Base-by-base conservation (phyloP, 805 yeast species). In the Candida tallmaniae region DNA sequence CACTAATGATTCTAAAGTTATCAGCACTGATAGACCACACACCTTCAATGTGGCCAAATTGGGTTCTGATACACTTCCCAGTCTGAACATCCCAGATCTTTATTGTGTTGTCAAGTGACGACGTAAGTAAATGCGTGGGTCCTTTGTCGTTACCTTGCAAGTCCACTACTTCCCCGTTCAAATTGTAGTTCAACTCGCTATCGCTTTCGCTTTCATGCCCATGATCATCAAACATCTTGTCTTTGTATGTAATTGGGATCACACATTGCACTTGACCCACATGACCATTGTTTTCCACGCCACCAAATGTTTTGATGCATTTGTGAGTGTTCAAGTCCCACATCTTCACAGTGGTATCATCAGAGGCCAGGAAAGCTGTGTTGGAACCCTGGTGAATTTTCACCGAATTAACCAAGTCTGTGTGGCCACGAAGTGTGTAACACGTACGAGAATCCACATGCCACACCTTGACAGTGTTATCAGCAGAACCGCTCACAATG, bases 1-100 rank as follows among this genome's bases (percentile, higher is more conserved):
- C 97, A 49, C 93, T 80, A 8, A 90, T 84, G 29, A 93, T 84
- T 46, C 98, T 74, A 69, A 93, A 93, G 25, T 89, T 88, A 63
- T 93, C 97, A 1, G 97, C 95, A 12, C 93, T 87, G 36, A 93
- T 83, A 27, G 90, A 87, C 97, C 97, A 90, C 13, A 93, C 96
- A 15, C 98, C 98, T 60, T 93, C 97, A 35, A 90, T 87, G 54
- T 93, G 98, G 2, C 98, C 98, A 64, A 90, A 93, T 58, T 93
- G 90, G 0, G 98, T 93, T 38, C 96, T 71, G 8, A 88, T 76
- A 52, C 97, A 90, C 56, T 78, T 76, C 3, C 97, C 96, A 1
- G 93, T 77, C 42, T 68, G 69, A 20, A 88, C 82, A 47, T 87
- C 94, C 97, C 97, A 89, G 31, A 90, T 58, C 55, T 89, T 87